A percentile compares a stretch with the other conserved stretches of the same genome.
phyloP scores from a whole-genome alignment of 495 filamentous ascomycete genomes.

The Bombardia bombarda region DNA sequence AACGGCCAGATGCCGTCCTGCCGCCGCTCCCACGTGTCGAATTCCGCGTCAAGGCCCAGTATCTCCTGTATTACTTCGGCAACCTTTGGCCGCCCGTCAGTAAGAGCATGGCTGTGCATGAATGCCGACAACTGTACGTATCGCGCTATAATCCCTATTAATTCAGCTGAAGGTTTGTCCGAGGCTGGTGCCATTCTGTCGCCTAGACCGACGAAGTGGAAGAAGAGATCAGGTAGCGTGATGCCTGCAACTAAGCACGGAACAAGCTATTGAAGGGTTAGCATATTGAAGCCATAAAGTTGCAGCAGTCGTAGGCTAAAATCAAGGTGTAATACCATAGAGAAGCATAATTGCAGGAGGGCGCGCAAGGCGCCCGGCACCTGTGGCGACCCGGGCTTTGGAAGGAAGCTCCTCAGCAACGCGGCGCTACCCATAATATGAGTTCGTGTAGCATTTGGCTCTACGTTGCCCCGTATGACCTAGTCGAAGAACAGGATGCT shows the following conservation, averaged over 20 bases:
- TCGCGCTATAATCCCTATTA: constrained; percentile 23
- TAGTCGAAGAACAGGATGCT: no score
- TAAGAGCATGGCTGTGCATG: constrained; percentile 17
- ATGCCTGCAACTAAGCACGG: constrained; percentile 21
- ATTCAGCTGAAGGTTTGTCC: constrained; percentile 21
- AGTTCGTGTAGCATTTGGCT: constrained; percentile 29
- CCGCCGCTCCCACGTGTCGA: constrained; percentile 25
- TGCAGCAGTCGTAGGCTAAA: constrained; percentile 7
- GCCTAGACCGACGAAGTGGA: constrained; percentile 27
- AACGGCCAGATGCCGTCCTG: constrained; percentile 25
- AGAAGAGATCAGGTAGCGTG: constrained; percentile 26
- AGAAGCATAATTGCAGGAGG: constrained; percentile 35
- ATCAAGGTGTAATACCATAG: constrained; percentile 26
- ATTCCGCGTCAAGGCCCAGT: constrained; percentile 24
- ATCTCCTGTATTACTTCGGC: constrained; percentile 22
- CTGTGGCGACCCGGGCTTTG: constrained; percentile 8
- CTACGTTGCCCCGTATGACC: constrained; percentile 13
- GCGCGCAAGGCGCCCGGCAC: constrained; percentile 25
- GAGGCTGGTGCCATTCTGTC: constrained; percentile 14
- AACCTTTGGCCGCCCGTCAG: constrained; percentile 25
- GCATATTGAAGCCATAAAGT: constrained; percentile 8
- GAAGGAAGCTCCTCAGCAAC: constrained; percentile 27
- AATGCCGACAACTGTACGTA: constrained; percentile 25
- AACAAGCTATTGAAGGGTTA: constrained; percentile 24
- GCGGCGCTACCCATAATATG: constrained; percentile 40